Evolutionary conservation across 495 filamentous ascomycete species (phyloP).

Genomic region (Lichina pygmaea): DNA sequence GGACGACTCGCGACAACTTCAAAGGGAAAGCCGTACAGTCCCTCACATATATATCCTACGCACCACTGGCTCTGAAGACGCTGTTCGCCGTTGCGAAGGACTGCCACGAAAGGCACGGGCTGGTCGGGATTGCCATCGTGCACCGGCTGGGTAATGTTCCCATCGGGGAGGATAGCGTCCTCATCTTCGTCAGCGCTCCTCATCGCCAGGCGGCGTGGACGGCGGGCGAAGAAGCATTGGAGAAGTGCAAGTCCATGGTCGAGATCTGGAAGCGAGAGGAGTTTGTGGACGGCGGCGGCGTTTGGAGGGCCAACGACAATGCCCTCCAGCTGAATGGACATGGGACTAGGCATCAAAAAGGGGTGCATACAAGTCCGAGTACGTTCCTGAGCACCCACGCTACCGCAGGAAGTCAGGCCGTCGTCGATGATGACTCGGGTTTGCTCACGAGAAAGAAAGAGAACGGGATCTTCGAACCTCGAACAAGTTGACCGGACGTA

Average conservation of each 20-base stretch:
- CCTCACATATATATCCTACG: conserved; percentile 66
- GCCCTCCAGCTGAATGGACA: no score
- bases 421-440: no score
- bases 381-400: no score
- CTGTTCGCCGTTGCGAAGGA: conserved; percentile 38
- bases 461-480: no score
- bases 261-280: conserved; percentile 95
- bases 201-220: conserved; percentile 78
- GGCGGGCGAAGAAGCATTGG: conserved; percentile 72
- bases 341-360: no score
- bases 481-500: no score
- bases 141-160: conserved; percentile 76
- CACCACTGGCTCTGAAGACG: conserved; percentile 45
- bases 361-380: no score
- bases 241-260: conserved; percentile 56
- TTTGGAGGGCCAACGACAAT: no score
- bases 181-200: conserved; percentile 63
- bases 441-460: no score
- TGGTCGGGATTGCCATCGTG: conserved; percentile 47
- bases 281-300: conserved; percentile 17
- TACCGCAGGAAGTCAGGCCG: no score
- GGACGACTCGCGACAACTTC: conserved; percentile 7
- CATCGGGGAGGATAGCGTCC: conserved; percentile 72
- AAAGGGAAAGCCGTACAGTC: conserved; percentile 65
- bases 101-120: conserved; percentile 27